Conservation (phyloP, 2,329 filamentous ascomycete species). For the Beauveria sp. region DNA sequence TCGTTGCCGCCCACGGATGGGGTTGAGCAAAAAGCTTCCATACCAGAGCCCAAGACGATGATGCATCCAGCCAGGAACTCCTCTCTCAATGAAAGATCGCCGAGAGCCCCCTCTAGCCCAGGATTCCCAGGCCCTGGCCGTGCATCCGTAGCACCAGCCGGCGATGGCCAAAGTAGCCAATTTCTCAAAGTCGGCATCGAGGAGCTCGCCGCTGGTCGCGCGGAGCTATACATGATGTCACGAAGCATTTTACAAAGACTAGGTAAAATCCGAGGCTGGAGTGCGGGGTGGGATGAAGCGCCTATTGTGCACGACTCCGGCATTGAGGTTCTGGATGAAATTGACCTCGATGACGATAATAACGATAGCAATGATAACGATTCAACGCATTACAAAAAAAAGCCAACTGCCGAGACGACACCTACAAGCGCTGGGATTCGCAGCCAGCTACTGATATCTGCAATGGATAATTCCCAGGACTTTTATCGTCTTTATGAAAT, state of each 20-base stretch:
- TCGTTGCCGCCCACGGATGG: conserved; percentile 38
- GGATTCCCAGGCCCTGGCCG: conserved; percentile 44
- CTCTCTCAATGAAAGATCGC: conserved; percentile 43
- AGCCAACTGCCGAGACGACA: conserved; percentile 6
- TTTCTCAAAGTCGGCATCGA: conserved; percentile 62
- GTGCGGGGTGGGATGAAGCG: conserved; percentile 63
- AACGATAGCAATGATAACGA: conserved; percentile 16
- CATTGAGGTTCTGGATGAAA: conserved; percentile 46
- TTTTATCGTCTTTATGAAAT: conserved; percentile 64
- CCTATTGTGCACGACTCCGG: conserved; percentile 40
- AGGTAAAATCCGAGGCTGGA: conserved; percentile 67
- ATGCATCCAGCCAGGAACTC: conserved; percentile 60
- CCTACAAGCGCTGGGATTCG: conserved; percentile 28
- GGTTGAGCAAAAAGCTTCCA: conserved; percentile 53
- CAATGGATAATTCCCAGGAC: conserved; percentile 52
- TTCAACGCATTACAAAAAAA: background rate
- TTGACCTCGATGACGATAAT: conserved; percentile 42
- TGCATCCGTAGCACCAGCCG: conserved; percentile 28
- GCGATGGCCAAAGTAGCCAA: conserved; percentile 34
- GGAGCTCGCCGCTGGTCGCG: conserved; percentile 73
- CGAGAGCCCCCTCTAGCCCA: conserved; percentile 40
- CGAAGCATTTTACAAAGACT: conserved; percentile 70
- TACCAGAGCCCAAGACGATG: conserved; percentile 63
- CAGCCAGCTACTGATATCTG: conserved; percentile 49
- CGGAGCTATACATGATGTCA: conserved; percentile 73